These are phyloP conservation scores for Alternaria postmessia DNA, from an alignment of 2,329 filamentous ascomycete genomes.

Conservation along the genomic window DNA sequence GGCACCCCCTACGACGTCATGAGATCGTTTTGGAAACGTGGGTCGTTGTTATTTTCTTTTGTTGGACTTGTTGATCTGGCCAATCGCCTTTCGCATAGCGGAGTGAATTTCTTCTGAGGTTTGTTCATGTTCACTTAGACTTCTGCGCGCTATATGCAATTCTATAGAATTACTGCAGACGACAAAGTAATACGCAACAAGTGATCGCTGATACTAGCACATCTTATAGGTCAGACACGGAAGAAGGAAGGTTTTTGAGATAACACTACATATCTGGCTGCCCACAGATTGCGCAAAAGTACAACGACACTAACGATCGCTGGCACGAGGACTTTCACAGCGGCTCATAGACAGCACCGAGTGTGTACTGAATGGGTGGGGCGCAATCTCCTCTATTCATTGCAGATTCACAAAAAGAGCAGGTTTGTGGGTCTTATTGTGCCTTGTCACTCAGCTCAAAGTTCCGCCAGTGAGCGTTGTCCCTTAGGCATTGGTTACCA, in stretches of 20 bases:
- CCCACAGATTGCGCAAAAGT: no score
- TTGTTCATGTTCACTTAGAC: background rate
- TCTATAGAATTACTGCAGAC: no score
- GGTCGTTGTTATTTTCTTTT: background rate
- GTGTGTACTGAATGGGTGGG: no score
- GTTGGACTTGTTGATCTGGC: background rate
- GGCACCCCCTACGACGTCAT: background rate
- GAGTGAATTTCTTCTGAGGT: background rate
- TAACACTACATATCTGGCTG: no score
- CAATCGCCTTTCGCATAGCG: background rate
- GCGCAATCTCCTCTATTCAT: background rate
- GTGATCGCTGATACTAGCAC: background rate
- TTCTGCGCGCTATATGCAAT: background rate
- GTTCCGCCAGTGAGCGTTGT: background rate
- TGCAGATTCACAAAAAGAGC: background rate
- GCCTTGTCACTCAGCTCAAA: background rate
- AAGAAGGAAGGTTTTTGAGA: no score
- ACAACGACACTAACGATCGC: no score
- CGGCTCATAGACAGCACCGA: no score
- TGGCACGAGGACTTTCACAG: background rate
- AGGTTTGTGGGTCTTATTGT: no score
- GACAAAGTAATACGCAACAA: background rate
- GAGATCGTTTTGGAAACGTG: background rate
- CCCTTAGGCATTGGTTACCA: background rate
- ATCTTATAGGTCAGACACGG: accelerated